Base-by-base conservation (phyloP, 108 stramenopile species). In the Aureococcus anophagefferens region DNA sequence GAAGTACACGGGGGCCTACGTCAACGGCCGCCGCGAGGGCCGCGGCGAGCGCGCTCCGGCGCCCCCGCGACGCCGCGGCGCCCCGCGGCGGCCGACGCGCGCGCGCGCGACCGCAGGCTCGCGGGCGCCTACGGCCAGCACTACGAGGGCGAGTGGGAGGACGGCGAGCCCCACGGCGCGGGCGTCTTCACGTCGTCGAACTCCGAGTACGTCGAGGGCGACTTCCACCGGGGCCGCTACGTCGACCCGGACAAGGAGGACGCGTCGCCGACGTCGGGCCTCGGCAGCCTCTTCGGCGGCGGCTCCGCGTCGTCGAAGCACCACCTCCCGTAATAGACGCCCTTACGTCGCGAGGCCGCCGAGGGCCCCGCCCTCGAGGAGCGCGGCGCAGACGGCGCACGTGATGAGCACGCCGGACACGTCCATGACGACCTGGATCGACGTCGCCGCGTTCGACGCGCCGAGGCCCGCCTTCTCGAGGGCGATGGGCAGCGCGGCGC, bases 351-450 rank as follows among this genome's bases (percentile, higher is more conserved):
- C n/a, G n/a, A n/a, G n/a, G n/a, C n/a, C n/a, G n/a, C n/a, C n/a
- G n/a, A n/a, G n/a, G n/a, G n/a, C n/a, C n/a, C n/a, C n/a, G n/a
- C 40, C 40, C 21, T 59, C 51, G 21, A 76, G 74, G 51, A 76
- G 36, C 16, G 45, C 28, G 65, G 63, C 62, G 40, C 73, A 74
- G 30, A 79, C 68, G 18, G 72, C 33, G 69, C 80, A 81, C 59
- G 79, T 77, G 21, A 81, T 35, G 21, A 32, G 29, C 29, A 81
- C 80, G 18, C 80, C 80, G 44, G 71, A 30, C 40, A 81, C 79
- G 62, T 81, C 80, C 80, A 81, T 81, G 25, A 30, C 37, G 13
- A 65, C 75, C 74, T 77, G 75, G 31, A 77, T 76, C n/a, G 68
- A 33, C 29, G 75, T 68, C 21, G 72, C 75, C n/a, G 75, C 75